Conservation (phyloP, 140 eudicot species). For the Stevia rebaudiana region DNA sequence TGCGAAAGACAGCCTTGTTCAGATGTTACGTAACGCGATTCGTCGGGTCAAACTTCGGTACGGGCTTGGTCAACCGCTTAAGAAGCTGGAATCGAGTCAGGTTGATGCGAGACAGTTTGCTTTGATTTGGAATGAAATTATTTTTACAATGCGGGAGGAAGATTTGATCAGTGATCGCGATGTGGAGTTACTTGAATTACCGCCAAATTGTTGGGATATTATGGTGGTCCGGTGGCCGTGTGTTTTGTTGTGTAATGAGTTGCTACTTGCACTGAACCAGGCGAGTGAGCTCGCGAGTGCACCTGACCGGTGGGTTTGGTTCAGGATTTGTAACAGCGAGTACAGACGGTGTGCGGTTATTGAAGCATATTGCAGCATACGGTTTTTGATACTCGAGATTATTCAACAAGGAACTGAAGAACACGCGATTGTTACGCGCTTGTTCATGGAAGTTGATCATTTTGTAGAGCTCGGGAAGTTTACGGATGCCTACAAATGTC, state of each 20-base stretch:
- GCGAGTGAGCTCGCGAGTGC: slow-evolving; percentile 57
- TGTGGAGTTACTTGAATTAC: slow-evolving; percentile 65
- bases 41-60: slow-evolving; percentile 74
- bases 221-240: slow-evolving; percentile 97
- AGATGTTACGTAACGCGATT: slow-evolving; percentile 56
- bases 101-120: slow-evolving; percentile 90
- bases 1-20: slow-evolving; percentile 44
- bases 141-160: slow-evolving; percentile 71
- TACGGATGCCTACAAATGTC: slow-evolving; percentile 42
- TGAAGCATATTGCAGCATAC: slow-evolving; percentile 75
- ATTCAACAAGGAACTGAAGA: slow-evolving; percentile 58
- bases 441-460: slow-evolving; percentile 52
- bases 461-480: slow-evolving; percentile 44
- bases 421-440: slow-evolving; percentile 45
- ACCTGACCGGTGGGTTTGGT: slow-evolving; percentile 77
- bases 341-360: slow-evolving; percentile 86
- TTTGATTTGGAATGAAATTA: slow-evolving; percentile 79
- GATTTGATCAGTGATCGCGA: slow-evolving; percentile 74
- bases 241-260: slow-evolving; percentile 72
- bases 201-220: slow-evolving; percentile 74
- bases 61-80: slow-evolving; percentile 79
- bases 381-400: slow-evolving; percentile 52
- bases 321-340: slow-evolving; percentile 68
- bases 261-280: slow-evolving; percentile 65
- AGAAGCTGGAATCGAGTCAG: slow-evolving; percentile 72